Base-by-base conservation (phyloP, 2,329 filamentous ascomycete species). In the Ciborinia camelliae region DNA sequence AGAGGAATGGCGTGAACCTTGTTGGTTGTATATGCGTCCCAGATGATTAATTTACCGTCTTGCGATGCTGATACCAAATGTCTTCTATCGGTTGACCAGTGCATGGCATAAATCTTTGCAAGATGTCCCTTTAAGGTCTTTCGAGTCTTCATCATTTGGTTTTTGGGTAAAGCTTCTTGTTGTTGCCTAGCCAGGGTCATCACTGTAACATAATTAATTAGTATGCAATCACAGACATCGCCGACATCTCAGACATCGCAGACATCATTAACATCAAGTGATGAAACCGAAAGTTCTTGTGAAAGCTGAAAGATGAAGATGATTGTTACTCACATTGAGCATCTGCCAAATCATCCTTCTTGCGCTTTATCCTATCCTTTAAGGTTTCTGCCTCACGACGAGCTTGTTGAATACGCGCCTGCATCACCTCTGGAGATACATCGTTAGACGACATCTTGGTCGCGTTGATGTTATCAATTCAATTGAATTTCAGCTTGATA, bases 91-190 rank as follows among this genome's bases (percentile, higher is more conserved):
- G 95, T 99, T 41, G 95, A 98, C 95, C 95, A 99, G 83, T 99
- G 95, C 95, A 99, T 99, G 74, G 95, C 95, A 79, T 99, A 99
- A 75, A 99, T 99, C 82, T 99, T 99, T 74, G 95, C 95, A 71
- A 99, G 82, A 84, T 99, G 95, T 71, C 95, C 95, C 82, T 98
- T 98, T 71, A 99, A 84, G 59, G 93, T 97, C 75, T 92, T 90
- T 82, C 96, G 95, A 70, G 94, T 91, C 84, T 95, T 96, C 95
- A 99, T 98, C 76, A 94, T 86, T 77, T 87, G 85, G 79, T 96
- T 95, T 79, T 90, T 90, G 70, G 94, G 92, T 73, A 99, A 87
- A 71, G 90, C 84, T 78, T 98, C 95, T 79, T 96, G 94, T 71
- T 94, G 90, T 81, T 94, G 90, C 77, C 92, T 88, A 74, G 95